Evolutionary conservation across 768 basidiomycete genomes (phyloP).

Genomic region (Hypsizygus marmoreus): DNA sequence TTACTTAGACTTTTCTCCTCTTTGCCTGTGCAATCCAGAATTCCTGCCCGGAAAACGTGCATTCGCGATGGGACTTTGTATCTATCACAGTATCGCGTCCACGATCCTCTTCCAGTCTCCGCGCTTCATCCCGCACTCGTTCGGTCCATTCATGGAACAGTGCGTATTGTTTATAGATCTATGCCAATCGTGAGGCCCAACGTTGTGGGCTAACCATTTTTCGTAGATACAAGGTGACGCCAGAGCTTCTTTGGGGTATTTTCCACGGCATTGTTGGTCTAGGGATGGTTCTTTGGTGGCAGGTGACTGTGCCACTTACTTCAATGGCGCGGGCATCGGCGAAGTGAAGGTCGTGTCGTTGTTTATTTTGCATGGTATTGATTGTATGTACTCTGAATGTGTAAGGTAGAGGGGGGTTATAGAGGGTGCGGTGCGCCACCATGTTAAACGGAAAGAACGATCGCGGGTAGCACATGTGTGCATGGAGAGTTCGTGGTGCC

Average conservation of each 20-base stretch:
- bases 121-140: conserved; percentile 74
- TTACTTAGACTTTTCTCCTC: not conserved
- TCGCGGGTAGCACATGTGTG: too few species aligned
- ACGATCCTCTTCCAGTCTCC: conserved; percentile 77
- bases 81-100: conserved; percentile 75
- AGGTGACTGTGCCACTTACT: conserved; percentile 61
- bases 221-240: conserved; percentile 61
- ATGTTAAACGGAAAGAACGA: too few species aligned
- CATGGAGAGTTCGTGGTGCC: too few species aligned
- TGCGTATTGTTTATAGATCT: too few species aligned
- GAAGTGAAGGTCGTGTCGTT: too few species aligned
- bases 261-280: conserved; percentile 73
- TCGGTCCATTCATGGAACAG: conserved; percentile 63
- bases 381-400: too few species aligned
- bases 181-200: not conserved
- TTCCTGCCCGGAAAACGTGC: conserved; percentile 87
- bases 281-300: conserved; percentile 82
- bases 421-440: too few species aligned
- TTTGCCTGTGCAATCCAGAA: conserved; percentile 42
- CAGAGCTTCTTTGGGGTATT: conserved; percentile 73
- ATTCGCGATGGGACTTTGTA: conserved; percentile 70
- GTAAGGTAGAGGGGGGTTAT: too few species aligned
- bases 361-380: too few species aligned
- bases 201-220: conserved; percentile 6
- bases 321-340: conserved; percentile 33